These are phyloP conservation scores for Arthrobotrys megalospora DNA, from an alignment of 2,329 filamentous ascomycete species.

Conservation along the genomic window DNA sequence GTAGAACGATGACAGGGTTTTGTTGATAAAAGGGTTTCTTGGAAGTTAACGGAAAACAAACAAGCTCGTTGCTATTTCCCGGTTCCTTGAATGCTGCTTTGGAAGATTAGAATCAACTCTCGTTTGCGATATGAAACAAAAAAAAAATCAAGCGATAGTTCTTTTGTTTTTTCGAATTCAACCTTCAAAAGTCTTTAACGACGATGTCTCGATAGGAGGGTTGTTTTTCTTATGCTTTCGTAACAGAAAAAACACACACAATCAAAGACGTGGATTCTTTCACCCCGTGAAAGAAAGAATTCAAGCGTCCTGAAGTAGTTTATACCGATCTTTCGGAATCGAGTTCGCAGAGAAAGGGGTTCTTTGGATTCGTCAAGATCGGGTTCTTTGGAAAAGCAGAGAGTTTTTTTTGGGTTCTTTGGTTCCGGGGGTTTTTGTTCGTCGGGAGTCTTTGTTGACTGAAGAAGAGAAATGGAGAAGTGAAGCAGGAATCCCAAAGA, in stretches of 20 bases:
- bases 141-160: constrained; percentile 1
- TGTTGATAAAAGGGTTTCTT: not conserved
- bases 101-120: constrained; percentile 39
- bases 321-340: constrained; percentile 57
- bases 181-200: constrained; percentile 32
- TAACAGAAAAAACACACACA: constrained; percentile 35
- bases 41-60: constrained; percentile 25
- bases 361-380: constrained; percentile 60
- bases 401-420: constrained; percentile 37
- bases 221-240: constrained; percentile 44
- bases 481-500: constrained; percentile 25
- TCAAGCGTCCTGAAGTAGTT: constrained; percentile 40
- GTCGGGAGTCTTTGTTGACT: constrained; percentile 49
- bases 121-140: constrained; percentile 33
- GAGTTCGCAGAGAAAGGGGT: constrained; percentile 41
- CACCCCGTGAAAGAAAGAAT: constrained; percentile 60
- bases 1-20: not conserved
- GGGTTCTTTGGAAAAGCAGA: constrained; percentile 48
- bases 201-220: constrained; percentile 22
- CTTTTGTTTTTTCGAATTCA: constrained; percentile 26
- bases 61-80: constrained; percentile 7
- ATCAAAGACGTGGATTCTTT: constrained; percentile 56
- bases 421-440: constrained; percentile 52
- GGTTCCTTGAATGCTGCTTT: constrained; percentile 18
- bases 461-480: constrained; percentile 47